Base-by-base conservation (phyloP, 2,329 filamentous ascomycete genomes). In the Xylariaceae sp. region DNA sequence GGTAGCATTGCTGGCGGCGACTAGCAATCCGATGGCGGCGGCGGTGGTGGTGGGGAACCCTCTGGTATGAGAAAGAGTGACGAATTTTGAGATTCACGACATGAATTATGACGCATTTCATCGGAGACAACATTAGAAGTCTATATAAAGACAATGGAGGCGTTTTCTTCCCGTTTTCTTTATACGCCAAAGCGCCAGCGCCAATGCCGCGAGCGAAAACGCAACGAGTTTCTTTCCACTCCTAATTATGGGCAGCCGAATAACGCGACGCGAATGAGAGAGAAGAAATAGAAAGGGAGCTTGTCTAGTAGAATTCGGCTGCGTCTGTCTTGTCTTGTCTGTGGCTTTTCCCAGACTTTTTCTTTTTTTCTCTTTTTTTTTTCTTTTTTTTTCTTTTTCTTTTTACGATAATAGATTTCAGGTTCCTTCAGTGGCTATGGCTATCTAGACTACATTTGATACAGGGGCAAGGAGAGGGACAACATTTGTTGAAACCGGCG, bases 1-100 rank as follows among this genome's bases (percentile, higher is more conserved):
- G 89, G 86, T 67, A 95, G 89, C 63, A 76, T 94, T 57, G 85
- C 88, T 29, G 89, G 89, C 39, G 83, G 81, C 51, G 85, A 88
- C 67, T 73, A 88, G 54, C 79, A 80, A 67, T 83, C 86, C 61
- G 75, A 81, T 73, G 64, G 78, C 73, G 54, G 45, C n/a, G 3
- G 29, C 6, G 11, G 19, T 19, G 19, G 19, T 19, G 19, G 19
- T 19, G 19, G 19, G 19, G 19, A 19, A 19, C 19, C 45, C 39
- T 41, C 42, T 51, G 19, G 26, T 43, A 41, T 43, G 12, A 50
- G 12, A 50, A 55, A 41, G 34, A 51, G 44, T 50, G 43, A 51
- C 9, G 53, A 57, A 47, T 42, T 29, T 51, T 41, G 26, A 41
- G 41, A 55, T 56, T 57, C 55, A 60, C 59, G 62, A 62, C 60